Conservation (phyloP, 768 basidiomycete species). For the Suillus plorans region DNA sequence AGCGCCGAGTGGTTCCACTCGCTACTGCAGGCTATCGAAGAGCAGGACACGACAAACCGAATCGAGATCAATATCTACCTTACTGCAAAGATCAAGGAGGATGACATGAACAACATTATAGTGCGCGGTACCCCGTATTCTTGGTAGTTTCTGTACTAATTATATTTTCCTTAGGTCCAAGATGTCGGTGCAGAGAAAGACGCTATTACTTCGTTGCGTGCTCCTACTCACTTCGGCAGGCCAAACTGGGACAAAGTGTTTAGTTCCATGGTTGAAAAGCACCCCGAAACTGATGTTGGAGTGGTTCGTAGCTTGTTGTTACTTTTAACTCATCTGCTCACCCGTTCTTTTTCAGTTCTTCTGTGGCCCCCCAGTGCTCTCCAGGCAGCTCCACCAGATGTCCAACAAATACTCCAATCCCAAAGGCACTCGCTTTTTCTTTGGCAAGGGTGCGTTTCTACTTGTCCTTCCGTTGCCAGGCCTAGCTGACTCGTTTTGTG, state of each 20-base stretch:
- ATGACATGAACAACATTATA: conserved; percentile 92
- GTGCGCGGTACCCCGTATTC: conserved; percentile 36
- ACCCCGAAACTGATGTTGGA: conserved; percentile 86
- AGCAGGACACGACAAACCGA: conserved; percentile 79
- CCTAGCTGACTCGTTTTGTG: neutral
- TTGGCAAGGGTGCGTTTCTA: conserved; percentile 70
- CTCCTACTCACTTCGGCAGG: conserved; percentile 91
- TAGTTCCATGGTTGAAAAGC: conserved; percentile 72
- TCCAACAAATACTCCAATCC: conserved; percentile 84
- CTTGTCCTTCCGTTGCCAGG: neutral
- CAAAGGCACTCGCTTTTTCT: conserved; percentile 83
- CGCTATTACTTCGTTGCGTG: conserved; percentile 82
- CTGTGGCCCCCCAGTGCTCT: conserved; percentile 79
- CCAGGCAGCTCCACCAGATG: conserved; percentile 70
- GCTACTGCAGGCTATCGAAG: conserved; percentile 88
- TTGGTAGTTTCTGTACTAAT: conserved; percentile 3
- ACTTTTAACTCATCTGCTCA: neutral
- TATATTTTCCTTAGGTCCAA: conserved; percentile 49
- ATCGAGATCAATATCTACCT: conserved; percentile 96
- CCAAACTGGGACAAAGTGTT: conserved; percentile 86
- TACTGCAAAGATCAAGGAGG: conserved; percentile 87
- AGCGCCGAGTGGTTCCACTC: conserved; percentile 94
- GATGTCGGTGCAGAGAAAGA: conserved; percentile 94
- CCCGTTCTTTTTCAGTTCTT: conserved; percentile 59
- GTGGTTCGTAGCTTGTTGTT: conserved; percentile 47